phyloP scores from a whole-genome alignment of 1,284 basidiomycete species.

The Heliocybe sulcata region DNA sequence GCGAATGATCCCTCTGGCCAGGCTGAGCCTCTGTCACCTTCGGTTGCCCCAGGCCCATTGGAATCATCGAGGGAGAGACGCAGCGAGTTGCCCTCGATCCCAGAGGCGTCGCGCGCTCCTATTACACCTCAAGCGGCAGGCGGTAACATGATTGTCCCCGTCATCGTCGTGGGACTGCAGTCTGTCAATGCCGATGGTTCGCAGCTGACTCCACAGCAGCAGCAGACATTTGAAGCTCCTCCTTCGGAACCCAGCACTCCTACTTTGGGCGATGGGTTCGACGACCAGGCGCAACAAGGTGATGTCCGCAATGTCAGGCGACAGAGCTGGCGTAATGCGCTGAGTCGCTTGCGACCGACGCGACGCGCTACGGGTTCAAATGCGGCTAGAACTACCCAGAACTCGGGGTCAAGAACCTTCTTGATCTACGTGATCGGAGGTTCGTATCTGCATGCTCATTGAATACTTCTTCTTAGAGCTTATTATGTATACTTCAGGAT shows the following conservation, averaged over 20 bases:
- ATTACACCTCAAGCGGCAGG: slow-evolving; percentile 9
- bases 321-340: slow-evolving; percentile 32
- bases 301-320: slow-evolving; percentile 1
- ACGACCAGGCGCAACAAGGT: slow-evolving; percentile 3
- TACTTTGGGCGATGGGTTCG: slow-evolving; percentile 6
- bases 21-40: neutral
- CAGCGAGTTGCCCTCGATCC: slow-evolving; percentile 1
- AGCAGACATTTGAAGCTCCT: neutral
- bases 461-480: neutral
- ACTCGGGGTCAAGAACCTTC: slow-evolving; percentile 60
- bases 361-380: slow-evolving; percentile 20
- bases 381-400: slow-evolving; percentile 19
- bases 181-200: slow-evolving; percentile 47
- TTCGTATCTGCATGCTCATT: slow-evolving; percentile 16
- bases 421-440: slow-evolving; percentile 79
- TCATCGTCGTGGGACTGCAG: slow-evolving; percentile 76
- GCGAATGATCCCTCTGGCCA: no score
- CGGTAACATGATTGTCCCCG: slow-evolving; percentile 56
- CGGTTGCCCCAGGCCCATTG: slow-evolving; percentile 9
- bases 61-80: no score
- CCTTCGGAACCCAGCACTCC: neutral
- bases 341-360: slow-evolving; percentile 46
- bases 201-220: slow-evolving; percentile 12
- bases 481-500: slow-evolving; percentile 36
- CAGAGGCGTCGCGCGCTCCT: neutral